Conservation (phyloP, 139 green algal species). For the Coelastrella sp. region DNA sequence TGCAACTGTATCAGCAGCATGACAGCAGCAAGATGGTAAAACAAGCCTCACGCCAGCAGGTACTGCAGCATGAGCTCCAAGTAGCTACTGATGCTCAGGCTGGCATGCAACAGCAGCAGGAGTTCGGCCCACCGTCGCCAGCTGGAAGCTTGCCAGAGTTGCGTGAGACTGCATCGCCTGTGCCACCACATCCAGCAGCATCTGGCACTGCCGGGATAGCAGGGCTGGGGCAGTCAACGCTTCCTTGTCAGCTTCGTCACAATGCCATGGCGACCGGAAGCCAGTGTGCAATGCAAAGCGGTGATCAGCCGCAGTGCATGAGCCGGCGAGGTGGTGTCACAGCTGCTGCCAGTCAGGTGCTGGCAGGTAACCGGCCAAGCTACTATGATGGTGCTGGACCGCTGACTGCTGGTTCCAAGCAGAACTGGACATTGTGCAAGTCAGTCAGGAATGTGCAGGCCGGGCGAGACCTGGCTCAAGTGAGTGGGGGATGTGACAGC, state of each 20-base stretch:
- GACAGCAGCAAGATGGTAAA: neutral
- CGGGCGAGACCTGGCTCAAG: neutral
- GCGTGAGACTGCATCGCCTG: neutral
- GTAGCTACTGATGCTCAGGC: neutral
- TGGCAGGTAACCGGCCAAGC: neutral
- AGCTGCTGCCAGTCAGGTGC: constrained; percentile 1
- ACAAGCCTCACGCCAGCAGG: neutral
- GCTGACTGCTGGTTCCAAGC: constrained; percentile 22
- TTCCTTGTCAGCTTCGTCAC: too few relatives aligned
- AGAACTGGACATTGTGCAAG: constrained; percentile 2
- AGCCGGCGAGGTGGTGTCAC: constrained; percentile 12
- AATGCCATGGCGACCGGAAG: too few relatives aligned
- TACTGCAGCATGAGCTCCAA: neutral
- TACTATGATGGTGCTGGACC: constrained; percentile 36
- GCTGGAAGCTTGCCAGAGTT: neutral
- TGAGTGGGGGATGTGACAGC: neutral
- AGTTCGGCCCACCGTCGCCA: neutral
- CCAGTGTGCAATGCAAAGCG: too few relatives aligned
- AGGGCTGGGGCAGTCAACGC: too few relatives aligned
- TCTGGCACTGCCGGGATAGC: neutral
- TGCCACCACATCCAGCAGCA: neutral
- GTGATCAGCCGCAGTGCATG: too few relatives aligned
- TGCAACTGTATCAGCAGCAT: constrained; percentile 30
- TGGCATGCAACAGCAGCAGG: constrained; percentile 24
- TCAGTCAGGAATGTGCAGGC: neutral